These are phyloP conservation scores for Dothiorella sarmentorum DNA, from an alignment of 2,329 filamentous ascomycete genomes.

Conservation along the genomic window DNA sequence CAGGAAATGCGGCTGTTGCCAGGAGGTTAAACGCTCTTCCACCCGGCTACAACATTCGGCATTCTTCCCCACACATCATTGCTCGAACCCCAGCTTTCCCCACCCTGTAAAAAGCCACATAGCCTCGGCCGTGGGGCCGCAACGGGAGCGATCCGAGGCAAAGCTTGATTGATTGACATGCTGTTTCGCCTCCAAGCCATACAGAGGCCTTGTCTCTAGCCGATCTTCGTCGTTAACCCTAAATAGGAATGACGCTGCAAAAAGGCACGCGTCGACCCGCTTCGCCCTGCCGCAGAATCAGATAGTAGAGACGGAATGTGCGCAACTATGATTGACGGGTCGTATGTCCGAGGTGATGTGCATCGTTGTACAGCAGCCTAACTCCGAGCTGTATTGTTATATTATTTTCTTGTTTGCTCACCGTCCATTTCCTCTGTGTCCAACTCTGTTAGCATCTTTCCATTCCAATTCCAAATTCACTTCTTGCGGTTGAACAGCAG, in stretches of 20 bases:
- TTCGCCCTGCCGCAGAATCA: background rate
- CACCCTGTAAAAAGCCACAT: conserved; percentile 1
- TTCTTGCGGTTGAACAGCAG: background rate
- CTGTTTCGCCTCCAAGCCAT: conserved; percentile 6
- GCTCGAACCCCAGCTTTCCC: conserved; percentile 2
- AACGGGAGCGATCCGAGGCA: conserved; percentile 11
- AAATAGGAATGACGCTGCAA: background rate
- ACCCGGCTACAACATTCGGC: background rate
- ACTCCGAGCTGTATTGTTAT: background rate
- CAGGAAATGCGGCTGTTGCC: background rate
- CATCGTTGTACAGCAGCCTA: background rate
- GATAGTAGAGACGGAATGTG: background rate
- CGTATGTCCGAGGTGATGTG: background rate
- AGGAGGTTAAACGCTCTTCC: background rate
- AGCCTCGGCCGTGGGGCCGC: background rate
- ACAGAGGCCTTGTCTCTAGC: conserved; percentile 1
- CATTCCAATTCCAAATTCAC: background rate
- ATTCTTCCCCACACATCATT: background rate
- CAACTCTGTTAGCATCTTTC: background rate
- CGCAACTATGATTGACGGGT: background rate
- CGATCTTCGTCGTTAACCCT: background rate
- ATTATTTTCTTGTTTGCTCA: background rate
- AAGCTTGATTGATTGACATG: conserved; percentile 2
- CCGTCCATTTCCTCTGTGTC: background rate
- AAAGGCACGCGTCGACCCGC: background rate